Evolutionary conservation across 805 yeast species (phyloP), one percentile per base, ranked within the genome.

Genomic region (Phaffomyces thermotolerans): DNA sequence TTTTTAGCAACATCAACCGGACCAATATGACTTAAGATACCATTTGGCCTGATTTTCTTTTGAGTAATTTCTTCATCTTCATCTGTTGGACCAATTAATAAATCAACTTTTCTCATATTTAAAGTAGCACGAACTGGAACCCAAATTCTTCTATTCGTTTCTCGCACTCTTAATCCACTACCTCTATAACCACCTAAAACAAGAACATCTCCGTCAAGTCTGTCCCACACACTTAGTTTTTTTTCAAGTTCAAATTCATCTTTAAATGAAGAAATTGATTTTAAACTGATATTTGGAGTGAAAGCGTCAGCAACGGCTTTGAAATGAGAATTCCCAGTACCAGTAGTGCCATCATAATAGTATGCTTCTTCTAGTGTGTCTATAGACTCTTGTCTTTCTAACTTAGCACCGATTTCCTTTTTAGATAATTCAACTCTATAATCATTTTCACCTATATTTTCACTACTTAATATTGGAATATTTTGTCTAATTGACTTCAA

Each of bases 131-230:
- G 83, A 6, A 84, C 57, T 22, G 97, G 96, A 34, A 89, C 76
- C 97, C 97, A 90, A 2, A 84, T 75, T 41, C 91, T 67, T 47
- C 80, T 76, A 13, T 69, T 63, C 0, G 95, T 81, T 12, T 66
- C 65, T 1, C 76, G 56, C 54, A 86, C 93, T 36, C 91, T 61
- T 41, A 90, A 64, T 6, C 83, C 75, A 37, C 88, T 78, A 3
- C 97, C 97, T 53, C 97, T 69, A 62, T 84, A 90, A 0, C 97
- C 97, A 6, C 96, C 96, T 61, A 90, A 46, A 2, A 90, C 68
- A 2, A 90, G 76, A 2, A 90, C 71, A 56, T 89, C 89, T 5
- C 96, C 96, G 20, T 79, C 81, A 2, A 88, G 52, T 23, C 74
- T 75, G 46, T 75, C 72, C 69, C 71, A 83, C 2, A 9, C 29